phyloP scores from a whole-genome alignment of 371 early-diverging fungal genomes.

The Mucor mucedo region DNA sequence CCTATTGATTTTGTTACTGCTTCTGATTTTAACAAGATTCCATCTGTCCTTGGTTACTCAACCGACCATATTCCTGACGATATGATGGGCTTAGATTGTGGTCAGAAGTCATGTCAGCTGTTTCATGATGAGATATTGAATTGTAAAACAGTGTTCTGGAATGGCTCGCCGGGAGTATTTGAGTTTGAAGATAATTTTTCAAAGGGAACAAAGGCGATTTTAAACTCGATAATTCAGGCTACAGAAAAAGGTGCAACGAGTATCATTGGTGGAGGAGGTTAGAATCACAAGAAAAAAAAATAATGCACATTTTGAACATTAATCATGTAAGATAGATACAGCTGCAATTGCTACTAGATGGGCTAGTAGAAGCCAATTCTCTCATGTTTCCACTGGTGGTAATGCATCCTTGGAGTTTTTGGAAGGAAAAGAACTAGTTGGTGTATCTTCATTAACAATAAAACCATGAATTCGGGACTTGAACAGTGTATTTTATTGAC shows the following conservation, averaged over 20 bases:
- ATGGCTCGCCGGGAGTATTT: conserved; percentile 97
- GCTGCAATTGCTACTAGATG: conserved; percentile 41
- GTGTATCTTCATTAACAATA: neutral
- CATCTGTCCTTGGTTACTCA: conserved; percentile 38
- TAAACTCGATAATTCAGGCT: neutral
- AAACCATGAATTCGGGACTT: neutral
- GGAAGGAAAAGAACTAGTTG: neutral
- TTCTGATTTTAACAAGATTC: conserved; percentile 47
- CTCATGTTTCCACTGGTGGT: conserved; percentile 95
- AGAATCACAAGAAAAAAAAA: neutral
- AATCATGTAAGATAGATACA: conserved; percentile 22
- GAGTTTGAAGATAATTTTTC: conserved; percentile 60
- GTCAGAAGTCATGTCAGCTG: conserved; percentile 75
- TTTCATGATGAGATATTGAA: conserved; percentile 70
- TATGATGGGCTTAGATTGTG: conserved; percentile 93
- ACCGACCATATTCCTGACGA: conserved; percentile 89
- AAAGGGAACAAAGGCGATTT: too few relatives aligned
- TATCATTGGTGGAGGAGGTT: neutral
- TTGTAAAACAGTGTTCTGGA: conserved; percentile 96
- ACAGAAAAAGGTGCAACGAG: neutral
- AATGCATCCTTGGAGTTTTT: conserved; percentile 68
- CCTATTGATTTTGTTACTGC: conserved; percentile 90
- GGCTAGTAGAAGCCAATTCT: conserved; percentile 77
- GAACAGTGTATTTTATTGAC: neutral
- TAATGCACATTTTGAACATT: neutral